Percentiles rank a stretch among this genome's conserved stretches.
Conservation (phyloP, 495 filamentous ascomycete species). For the Aspergillus incahuasiensis region DNA sequence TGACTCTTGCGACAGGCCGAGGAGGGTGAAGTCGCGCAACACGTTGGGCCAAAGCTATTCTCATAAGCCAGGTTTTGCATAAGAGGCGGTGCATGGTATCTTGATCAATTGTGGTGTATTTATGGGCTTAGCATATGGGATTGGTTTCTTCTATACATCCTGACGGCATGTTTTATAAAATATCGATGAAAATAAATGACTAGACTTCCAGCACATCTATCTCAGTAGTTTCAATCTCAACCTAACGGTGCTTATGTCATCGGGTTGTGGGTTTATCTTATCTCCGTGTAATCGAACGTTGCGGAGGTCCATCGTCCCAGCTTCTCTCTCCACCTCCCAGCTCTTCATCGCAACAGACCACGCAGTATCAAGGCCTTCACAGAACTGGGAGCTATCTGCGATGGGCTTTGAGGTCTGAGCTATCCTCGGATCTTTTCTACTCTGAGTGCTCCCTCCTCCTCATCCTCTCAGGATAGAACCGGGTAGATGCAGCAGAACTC, state of each 20-base stretch:
- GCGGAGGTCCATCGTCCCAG: slow-evolving; percentile 6
- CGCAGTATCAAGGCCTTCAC: slow-evolving; percentile 1
- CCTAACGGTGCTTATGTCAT: neutral
- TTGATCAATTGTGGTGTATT: slow-evolving; percentile 7
- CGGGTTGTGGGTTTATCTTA: slow-evolving; percentile 27
- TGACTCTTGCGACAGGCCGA: slow-evolving; percentile 29
- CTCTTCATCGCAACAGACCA: neutral
- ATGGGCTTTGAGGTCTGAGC: slow-evolving; percentile 14
- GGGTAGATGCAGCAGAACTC: slow-evolving; percentile 47
- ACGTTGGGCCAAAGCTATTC: slow-evolving; percentile 29
- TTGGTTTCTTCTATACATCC: slow-evolving; percentile 1
- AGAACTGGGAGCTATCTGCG: slow-evolving; percentile 8
- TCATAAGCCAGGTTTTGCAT: slow-evolving; percentile 26
- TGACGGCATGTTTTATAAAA: neutral
- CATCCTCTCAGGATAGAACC: slow-evolving; percentile 31
- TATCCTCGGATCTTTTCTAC: slow-evolving; percentile 19
- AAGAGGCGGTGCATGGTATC: slow-evolving; percentile 6
- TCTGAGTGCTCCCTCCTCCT: slow-evolving; percentile 18
- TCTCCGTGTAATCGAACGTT: slow-evolving; percentile 11
- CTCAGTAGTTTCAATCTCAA: too few species aligned
- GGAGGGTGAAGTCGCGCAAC: slow-evolving; percentile 37
- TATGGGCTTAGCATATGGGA: slow-evolving; percentile 15
- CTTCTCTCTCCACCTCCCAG: neutral
- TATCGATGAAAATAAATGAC: neutral
- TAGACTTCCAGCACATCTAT: neutral